Base-by-base conservation (phyloP, 83 land plant genomes). In the Diphasiastrum complanatum region DNA sequence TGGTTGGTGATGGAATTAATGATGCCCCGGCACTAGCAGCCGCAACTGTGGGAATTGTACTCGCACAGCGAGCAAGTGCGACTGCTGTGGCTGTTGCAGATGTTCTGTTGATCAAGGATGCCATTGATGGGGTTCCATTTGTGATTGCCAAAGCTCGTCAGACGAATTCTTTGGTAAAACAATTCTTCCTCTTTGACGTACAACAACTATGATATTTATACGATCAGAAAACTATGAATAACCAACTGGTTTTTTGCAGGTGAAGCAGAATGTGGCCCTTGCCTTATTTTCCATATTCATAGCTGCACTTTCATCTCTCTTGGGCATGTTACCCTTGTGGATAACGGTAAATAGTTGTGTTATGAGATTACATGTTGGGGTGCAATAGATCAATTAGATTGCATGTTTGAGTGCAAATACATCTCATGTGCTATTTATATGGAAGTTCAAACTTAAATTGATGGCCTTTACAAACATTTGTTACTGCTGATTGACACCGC, bases 11-110 rank as follows among this genome's bases (percentile, higher is more conserved):
- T 68, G 99, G 97, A 1, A 86, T 95, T 27, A 95, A 95, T 71
- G 99, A 95, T 78, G 99, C 97, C 29, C 97, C 99, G 8, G 97
- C 99, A 45, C 75, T 95, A 50, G 99, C 97, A 75, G 99, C 95
- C 51, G 85, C 99, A 38, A 84, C 99, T 35, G 95, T 95, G n/a
- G 99, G 97, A 1, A 81, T 90, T 68, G 97, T 95, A 1, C 79
- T 95, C 33, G 99, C 97, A 45, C 86, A 77, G 35, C 82, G 82
- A 65, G 99, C 99, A 14, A 95, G 99, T 84, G 99, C 90, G 50
- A 90, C 99, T 32, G 97, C 97, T 29, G 66, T 79, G 43, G 93
- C 86, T 45, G 99, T 90, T 33, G 97, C 99, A 31, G 97, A 95
- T 81, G 99, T 95, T 25, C 78, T 95, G 33, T 68, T 95, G 35